Evolutionary conservation across 2,329 filamentous ascomycete genomes (phyloP).

Genomic region (Magnaporthiopsis incrustans): DNA sequence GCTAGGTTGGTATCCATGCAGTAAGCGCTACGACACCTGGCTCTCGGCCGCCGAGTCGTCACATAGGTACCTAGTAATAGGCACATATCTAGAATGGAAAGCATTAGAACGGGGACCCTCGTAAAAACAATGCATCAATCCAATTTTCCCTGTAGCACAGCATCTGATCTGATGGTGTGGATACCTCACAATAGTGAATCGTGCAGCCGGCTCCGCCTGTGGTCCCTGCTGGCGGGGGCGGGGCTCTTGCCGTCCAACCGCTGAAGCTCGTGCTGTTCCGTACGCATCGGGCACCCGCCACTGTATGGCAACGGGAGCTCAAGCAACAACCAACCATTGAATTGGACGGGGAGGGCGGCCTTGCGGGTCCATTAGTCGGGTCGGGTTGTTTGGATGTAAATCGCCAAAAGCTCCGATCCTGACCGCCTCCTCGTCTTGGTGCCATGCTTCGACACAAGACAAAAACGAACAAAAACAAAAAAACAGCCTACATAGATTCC

Average conservation of each 20-base stretch:
- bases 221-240: neutral
- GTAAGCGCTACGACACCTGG: neutral
- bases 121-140: too few relatives aligned
- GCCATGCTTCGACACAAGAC: neutral
- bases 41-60: too few relatives aligned
- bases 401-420: neutral
- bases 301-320: neutral
- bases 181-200: neutral
- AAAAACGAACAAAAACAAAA: too few relatives aligned
- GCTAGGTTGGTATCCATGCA: neutral
- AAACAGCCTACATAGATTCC: too few relatives aligned
- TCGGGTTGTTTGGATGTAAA: neutral
- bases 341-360: neutral
- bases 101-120: too few relatives aligned
- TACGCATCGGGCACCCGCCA: neutral
- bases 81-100: too few relatives aligned
- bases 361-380: neutral
- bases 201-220: neutral
- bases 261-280: neutral
- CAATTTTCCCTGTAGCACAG: too few relatives aligned
- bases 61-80: too few relatives aligned
- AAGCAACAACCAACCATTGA: neutral
- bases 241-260: neutral
- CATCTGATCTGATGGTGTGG: too few relatives aligned
- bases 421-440: constrained; percentile 1